A percentile compares a stretch with the other conserved stretches of the same genome.
Conservation (phyloP, 106 monocot species). For the Dendrobium officinale region DNA sequence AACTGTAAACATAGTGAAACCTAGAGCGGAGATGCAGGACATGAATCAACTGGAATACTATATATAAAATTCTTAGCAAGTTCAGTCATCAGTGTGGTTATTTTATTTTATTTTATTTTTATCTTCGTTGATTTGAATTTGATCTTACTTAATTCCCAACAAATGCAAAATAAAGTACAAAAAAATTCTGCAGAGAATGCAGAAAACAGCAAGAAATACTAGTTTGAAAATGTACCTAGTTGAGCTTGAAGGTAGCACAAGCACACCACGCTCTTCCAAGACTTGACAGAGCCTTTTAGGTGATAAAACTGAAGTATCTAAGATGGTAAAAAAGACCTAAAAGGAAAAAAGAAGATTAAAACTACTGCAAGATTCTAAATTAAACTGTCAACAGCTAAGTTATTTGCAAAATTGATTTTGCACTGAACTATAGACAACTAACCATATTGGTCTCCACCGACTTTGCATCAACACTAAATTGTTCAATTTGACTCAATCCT, state of each 20-base stretch:
- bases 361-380: not conserved
- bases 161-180: not conserved
- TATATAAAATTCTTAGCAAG: no score
- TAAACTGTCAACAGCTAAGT: not conserved
- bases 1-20: no score
- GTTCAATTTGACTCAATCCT: slow-evolving; percentile 62
- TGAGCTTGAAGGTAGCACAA: slow-evolving; percentile 63
- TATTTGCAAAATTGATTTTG: slow-evolving; percentile 6
- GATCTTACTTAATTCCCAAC: no score
- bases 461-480: slow-evolving; percentile 37
- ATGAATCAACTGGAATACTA: no score
- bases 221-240: slow-evolving; percentile 32
- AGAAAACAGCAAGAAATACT: not conserved
- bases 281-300: slow-evolving; percentile 58
- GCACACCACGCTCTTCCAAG: slow-evolving; percentile 68
- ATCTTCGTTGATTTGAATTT: no score
- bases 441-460: slow-evolving; percentile 96
- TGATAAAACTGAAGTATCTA: slow-evolving; percentile 27
- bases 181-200: not conserved
- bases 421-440: slow-evolving; percentile 7
- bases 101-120: no score
- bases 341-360: slow-evolving; percentile 4
- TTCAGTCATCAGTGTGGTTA: no score
- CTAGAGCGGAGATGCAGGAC: no score
- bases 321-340: slow-evolving; percentile 73